Conservation (phyloP, 2,329 filamentous ascomycete species). For the Colletotrichum sp. region DNA sequence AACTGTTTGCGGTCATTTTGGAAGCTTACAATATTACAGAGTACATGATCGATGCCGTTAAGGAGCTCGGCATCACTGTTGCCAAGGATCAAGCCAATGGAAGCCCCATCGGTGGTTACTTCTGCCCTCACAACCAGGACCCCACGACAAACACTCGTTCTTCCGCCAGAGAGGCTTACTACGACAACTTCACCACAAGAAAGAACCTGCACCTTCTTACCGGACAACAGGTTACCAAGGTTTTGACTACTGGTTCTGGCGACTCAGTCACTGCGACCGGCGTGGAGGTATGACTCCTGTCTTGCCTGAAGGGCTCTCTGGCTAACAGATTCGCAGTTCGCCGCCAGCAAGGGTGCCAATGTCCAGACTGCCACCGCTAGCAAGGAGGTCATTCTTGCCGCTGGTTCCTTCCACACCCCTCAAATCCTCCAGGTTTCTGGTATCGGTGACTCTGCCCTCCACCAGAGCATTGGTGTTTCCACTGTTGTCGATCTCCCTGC, state of each 20-base stretch:
- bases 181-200: conserved; percentile 25
- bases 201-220: conserved; percentile 32
- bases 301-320: background rate
- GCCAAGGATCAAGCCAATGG: conserved; percentile 21
- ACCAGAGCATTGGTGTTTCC: conserved; percentile 9
- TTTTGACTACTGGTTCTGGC: conserved; percentile 15
- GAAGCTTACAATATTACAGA: background rate
- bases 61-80: conserved; percentile 23
- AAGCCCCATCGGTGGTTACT: conserved; percentile 24
- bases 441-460: conserved; percentile 37
- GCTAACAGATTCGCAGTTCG: background rate
- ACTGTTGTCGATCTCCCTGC: conserved; percentile 18
- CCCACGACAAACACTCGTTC: conserved; percentile 29
- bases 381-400: conserved; percentile 46
- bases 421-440: conserved; percentile 57
- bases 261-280: conserved; percentile 19
- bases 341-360: background rate
- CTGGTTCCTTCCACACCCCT: conserved; percentile 44
- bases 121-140: conserved; percentile 27
- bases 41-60: conserved; percentile 23
- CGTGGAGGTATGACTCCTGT: conserved; percentile 14
- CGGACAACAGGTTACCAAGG: conserved; percentile 30
- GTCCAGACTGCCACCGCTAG: conserved; percentile 6
- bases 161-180: conserved; percentile 32
- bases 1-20: no score